Conservation (phyloP, 2,329 filamentous ascomycete genomes). For the Verticillium zaregamsianum region DNA sequence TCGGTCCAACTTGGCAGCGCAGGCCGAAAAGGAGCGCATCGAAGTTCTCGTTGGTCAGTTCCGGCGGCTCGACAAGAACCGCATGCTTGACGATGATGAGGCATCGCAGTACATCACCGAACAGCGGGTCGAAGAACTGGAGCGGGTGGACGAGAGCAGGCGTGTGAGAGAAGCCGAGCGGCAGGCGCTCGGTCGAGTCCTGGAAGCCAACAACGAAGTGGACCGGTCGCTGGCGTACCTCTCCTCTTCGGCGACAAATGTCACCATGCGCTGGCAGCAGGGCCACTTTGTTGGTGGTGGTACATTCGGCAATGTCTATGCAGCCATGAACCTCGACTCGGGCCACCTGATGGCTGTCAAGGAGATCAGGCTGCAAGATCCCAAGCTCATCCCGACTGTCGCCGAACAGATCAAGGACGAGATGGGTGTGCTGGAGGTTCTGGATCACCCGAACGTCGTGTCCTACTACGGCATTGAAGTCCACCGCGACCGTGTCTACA, state of each 20-base stretch:
- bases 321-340: slow-evolving; percentile 93
- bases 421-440: slow-evolving; percentile 91
- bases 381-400: slow-evolving; percentile 90
- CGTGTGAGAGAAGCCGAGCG: slow-evolving; percentile 79
- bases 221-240: slow-evolving; percentile 92
- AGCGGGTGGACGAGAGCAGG: slow-evolving; percentile 72
- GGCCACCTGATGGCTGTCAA: slow-evolving; percentile 98
- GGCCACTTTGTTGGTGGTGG: slow-evolving; percentile 97
- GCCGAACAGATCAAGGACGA: slow-evolving; percentile 93
- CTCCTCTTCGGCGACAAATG: slow-evolving; percentile 89
- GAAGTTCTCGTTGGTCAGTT: slow-evolving; percentile 76
- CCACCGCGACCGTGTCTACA: slow-evolving; percentile 98
- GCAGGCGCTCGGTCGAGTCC: slow-evolving; percentile 81
- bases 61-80: slow-evolving; percentile 72
- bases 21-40: slow-evolving; percentile 85
- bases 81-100: slow-evolving; percentile 75
- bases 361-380: slow-evolving; percentile 94
- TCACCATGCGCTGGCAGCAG: slow-evolving; percentile 96
- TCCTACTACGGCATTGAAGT: slow-evolving; percentile 98
- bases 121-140: slow-evolving; percentile 69
- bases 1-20: slow-evolving; percentile 85
- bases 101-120: slow-evolving; percentile 70
- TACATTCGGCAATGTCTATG: slow-evolving; percentile 96
- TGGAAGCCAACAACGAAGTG: slow-evolving; percentile 93
- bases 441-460: slow-evolving; percentile 97